Evolutionary conservation across 2,329 filamentous ascomycete species (phyloP).

Genomic region (Orbilia quercus): DNA sequence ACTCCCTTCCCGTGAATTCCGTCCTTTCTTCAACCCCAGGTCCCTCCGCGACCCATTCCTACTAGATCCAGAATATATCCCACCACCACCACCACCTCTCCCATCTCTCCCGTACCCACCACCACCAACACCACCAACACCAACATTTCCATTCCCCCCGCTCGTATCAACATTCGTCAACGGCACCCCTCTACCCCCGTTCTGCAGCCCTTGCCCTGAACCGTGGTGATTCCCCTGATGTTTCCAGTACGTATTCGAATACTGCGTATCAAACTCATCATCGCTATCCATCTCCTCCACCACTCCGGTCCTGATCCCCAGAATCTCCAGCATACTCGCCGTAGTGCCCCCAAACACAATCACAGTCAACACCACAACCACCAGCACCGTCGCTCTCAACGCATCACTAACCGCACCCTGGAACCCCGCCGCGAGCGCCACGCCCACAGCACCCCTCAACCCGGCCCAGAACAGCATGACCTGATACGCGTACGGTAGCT

Average conservation of each 20-base stretch:
- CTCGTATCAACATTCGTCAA: slow-evolving; percentile 31
- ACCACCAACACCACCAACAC: too few relatives aligned
- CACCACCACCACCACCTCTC: slow-evolving; percentile 7
- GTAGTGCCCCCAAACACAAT: slow-evolving; percentile 99
- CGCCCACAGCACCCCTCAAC: slow-evolving; percentile 91
- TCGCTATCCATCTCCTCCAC: slow-evolving; percentile 97
- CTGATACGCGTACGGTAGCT: slow-evolving; percentile 93
- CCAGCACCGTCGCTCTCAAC: slow-evolving; percentile 91
- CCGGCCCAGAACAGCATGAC: slow-evolving; percentile 99
- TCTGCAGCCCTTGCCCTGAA: not conserved
- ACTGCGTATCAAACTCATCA: slow-evolving; percentile 97
- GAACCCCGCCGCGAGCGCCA: slow-evolving; percentile 89
- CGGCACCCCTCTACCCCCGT: slow-evolving; percentile 30
- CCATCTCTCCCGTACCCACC: slow-evolving; percentile 21
- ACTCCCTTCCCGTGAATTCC: slow-evolving; percentile 24
- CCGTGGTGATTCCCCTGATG: slow-evolving; percentile 26
- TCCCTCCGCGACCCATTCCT: slow-evolving; percentile 29
- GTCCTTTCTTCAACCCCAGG: slow-evolving; percentile 8
- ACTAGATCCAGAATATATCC: slow-evolving; percentile 10
- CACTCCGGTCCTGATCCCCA: slow-evolving; percentile 95
- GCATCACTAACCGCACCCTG: slow-evolving; percentile 83
- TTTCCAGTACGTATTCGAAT: slow-evolving; percentile 54
- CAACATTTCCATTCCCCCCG: slow-evolving; percentile 36
- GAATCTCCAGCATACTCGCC: slow-evolving; percentile 94
- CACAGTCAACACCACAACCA: slow-evolving; percentile 95